These are phyloP conservation scores for Boehmeria nivea DNA, from an alignment of 306 rosid species.

Conservation along the genomic window DNA sequence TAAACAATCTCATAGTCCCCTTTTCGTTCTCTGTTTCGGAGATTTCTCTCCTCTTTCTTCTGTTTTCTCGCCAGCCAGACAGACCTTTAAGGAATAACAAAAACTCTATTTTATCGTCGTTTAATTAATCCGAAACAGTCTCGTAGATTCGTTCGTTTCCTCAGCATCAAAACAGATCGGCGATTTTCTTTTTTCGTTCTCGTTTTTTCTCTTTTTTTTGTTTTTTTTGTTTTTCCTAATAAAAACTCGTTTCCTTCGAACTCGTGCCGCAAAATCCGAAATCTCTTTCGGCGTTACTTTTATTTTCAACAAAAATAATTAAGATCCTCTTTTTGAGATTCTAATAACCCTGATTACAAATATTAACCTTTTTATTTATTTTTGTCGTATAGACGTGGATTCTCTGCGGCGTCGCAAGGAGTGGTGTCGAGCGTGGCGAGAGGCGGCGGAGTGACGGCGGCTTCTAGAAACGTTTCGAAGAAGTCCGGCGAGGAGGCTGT, in stretches of 20 bases:
- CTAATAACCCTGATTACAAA: too few species aligned
- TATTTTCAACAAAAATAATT: not conserved
- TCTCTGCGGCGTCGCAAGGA: conserved; percentile 44
- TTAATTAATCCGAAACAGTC: too few species aligned
- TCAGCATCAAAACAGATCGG: not conserved
- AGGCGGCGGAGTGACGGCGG: conserved; percentile 22
- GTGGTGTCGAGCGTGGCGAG: conserved; percentile 28
- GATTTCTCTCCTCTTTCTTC: not conserved
- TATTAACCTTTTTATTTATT: not conserved
- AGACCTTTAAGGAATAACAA: too few species aligned
- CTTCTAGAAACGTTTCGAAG: conserved; percentile 21
- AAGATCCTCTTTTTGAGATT: too few species aligned
- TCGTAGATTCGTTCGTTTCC: too few species aligned
- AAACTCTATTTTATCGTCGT: too few species aligned
- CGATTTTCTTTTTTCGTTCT: not conserved
- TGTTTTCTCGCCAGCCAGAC: conserved; percentile 11
- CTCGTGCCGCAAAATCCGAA: too few species aligned
- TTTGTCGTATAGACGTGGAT: conserved; percentile 56
- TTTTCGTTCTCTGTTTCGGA: not conserved
- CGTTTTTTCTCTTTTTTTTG: too few species aligned
- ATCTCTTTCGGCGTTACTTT: too few species aligned
- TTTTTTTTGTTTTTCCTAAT: too few species aligned
- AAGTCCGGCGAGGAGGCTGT: conserved; percentile 42
- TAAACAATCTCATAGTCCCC: not conserved
- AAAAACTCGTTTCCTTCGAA: too few species aligned